A percentile compares a stretch with the other conserved stretches of the same genome.
Evolutionary conservation across 2,329 filamentous ascomycete species (phyloP).

Genomic region (Cordyceps cicadae): DNA sequence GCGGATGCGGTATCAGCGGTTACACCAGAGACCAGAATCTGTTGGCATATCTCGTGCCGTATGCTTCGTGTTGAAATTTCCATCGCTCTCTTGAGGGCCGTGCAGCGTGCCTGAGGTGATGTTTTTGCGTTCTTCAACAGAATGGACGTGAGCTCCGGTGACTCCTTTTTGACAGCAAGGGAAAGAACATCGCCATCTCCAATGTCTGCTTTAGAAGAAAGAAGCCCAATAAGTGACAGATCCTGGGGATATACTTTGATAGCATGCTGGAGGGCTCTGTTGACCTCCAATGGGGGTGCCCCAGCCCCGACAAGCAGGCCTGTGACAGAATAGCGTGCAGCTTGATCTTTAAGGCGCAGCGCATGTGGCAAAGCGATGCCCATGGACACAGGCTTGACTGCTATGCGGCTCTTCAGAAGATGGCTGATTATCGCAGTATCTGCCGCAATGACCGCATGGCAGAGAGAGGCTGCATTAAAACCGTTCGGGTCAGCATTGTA

Average conservation of each 20-base stretch:
- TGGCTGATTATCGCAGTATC: constrained; percentile 39
- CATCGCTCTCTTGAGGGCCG: constrained; percentile 36
- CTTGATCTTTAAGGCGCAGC: constrained; percentile 40
- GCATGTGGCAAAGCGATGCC: constrained; percentile 44
- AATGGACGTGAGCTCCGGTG: constrained; percentile 36
- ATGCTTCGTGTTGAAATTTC: constrained; percentile 30
- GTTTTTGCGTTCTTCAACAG: constrained; percentile 33
- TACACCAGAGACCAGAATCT: constrained; percentile 38
- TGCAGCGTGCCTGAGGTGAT: constrained; percentile 28
- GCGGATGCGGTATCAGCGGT: constrained; percentile 38
- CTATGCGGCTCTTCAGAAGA: constrained; percentile 31
- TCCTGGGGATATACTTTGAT: constrained; percentile 41
- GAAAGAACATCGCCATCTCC: constrained; percentile 41
- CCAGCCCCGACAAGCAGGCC: constrained; percentile 42
- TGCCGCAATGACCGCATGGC: constrained; percentile 39
- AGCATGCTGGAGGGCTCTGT: constrained; percentile 43
- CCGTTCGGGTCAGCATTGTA: constrained; percentile 48
- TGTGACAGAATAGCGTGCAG: constrained; percentile 43
- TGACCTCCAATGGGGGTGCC: constrained; percentile 38
- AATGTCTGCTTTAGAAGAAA: constrained; percentile 40
- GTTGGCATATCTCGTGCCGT: constrained; percentile 36
- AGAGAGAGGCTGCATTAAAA: constrained; percentile 42
- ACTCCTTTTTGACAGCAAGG: constrained; percentile 37
- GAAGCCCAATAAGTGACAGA: constrained; percentile 35
- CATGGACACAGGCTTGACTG: constrained; percentile 35